A percentile compares a stretch with the other conserved stretches of the same genome.
Evolutionary conservation across 2,329 filamentous ascomycete genomes (phyloP).

Genomic region (Calonectria ilicicola): DNA sequence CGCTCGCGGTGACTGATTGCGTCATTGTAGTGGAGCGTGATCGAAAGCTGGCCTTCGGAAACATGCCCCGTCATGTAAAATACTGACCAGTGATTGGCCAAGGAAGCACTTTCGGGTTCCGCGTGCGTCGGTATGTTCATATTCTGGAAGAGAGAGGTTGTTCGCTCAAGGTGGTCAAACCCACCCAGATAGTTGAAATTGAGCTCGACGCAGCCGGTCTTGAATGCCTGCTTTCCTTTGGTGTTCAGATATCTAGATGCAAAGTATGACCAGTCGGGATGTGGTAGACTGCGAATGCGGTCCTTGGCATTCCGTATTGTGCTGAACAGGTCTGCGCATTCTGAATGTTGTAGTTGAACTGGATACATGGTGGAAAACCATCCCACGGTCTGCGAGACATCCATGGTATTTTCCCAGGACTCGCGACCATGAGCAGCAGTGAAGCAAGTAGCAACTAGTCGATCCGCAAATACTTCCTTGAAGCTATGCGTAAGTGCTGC

Average conservation of each 20-base stretch:
- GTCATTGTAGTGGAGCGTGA: background rate
- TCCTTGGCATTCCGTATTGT: background rate
- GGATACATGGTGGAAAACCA: slow-evolving; percentile 60
- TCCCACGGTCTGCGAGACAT: slow-evolving; percentile 55
- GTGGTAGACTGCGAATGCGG: background rate
- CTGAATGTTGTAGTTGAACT: slow-evolving; percentile 27
- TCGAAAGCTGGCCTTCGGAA: background rate
- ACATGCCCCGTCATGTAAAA: background rate
- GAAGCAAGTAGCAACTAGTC: slow-evolving; percentile 51
- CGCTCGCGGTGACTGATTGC: background rate
- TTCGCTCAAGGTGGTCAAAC: background rate
- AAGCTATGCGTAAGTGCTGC: slow-evolving; percentile 51
- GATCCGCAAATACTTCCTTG: slow-evolving; percentile 31
- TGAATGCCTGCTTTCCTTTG: background rate
- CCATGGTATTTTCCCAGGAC: slow-evolving; percentile 44
- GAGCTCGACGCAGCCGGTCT: background rate
- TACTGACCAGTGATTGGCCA: background rate
- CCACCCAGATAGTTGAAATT: slow-evolving; percentile 1
- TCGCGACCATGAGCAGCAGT: slow-evolving; percentile 58
- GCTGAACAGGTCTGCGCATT: background rate
- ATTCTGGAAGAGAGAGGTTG: background rate
- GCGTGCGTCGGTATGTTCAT: background rate
- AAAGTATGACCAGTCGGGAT: background rate
- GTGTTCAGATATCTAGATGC: background rate
- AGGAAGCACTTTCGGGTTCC: background rate